Evolutionary conservation across 139 green algal species (phyloP).

Genomic region (Chlorella sp.): DNA sequence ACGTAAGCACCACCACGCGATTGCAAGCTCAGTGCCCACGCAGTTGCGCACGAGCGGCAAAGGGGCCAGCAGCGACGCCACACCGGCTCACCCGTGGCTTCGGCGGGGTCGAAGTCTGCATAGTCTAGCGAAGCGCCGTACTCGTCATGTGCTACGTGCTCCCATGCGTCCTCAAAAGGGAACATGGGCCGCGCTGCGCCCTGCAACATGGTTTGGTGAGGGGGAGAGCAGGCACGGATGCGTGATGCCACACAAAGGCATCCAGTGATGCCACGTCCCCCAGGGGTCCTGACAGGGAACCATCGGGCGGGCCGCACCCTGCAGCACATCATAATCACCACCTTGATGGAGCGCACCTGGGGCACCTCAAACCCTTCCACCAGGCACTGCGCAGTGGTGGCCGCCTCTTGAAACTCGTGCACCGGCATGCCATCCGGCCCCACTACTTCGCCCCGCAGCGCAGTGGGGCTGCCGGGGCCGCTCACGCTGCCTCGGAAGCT

Average conservation of each 20-base stretch:
- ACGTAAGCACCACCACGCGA: no score
- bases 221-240: no score
- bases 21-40: no score
- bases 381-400: conserved; percentile 45
- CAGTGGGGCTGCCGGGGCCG: neutral
- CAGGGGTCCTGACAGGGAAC: no score
- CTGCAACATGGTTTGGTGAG: conserved; percentile 49
- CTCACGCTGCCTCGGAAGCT: neutral
- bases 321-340: no score
- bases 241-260: no score
- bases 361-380: conserved; percentile 85
- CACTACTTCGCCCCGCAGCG: conserved; percentile 2
- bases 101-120: conserved; percentile 62
- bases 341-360: conserved; percentile 54
- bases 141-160: conserved; percentile 70
- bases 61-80: no score
- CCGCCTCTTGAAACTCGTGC: conserved; percentile 32
- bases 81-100: conserved; percentile 33
- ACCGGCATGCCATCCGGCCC: conserved; percentile 12
- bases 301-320: no score
- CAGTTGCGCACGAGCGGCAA: no score
- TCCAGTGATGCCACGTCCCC: no score
- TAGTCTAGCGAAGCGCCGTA: conserved; percentile 75
- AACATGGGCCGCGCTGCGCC: conserved; percentile 80
- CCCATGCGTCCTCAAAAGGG: conserved; percentile 74